Evolutionary conservation across 805 yeast species (phyloP).

Genomic region (Nakazawaea sp.): DNA sequence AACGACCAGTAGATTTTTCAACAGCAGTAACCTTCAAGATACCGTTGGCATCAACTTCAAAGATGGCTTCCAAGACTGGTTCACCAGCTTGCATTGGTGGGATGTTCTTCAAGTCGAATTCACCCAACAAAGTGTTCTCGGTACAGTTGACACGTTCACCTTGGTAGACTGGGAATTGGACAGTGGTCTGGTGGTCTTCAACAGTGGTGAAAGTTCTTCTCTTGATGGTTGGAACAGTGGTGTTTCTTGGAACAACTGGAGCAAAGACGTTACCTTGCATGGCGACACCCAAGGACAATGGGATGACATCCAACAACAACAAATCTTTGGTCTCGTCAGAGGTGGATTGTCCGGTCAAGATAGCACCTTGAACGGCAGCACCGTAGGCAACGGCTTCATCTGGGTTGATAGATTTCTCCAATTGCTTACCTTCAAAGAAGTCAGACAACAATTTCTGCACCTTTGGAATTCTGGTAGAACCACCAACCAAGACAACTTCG

Average conservation of each 20-base stretch:
- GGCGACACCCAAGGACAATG: constrained; percentile 98
- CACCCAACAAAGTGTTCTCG: constrained; percentile 97
- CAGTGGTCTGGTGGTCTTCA: constrained; percentile 98
- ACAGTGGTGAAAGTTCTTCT: constrained; percentile 98
- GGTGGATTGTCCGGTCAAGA: constrained; percentile 85
- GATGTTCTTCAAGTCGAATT: constrained; percentile 95
- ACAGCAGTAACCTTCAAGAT: constrained; percentile 98
- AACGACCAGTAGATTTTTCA: constrained; percentile 97
- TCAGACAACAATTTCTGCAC: constrained; percentile 91
- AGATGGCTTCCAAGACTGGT: constrained; percentile 98
- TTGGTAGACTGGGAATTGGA: constrained; percentile 98
- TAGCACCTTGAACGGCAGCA: constrained; percentile 99
- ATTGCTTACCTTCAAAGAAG: constrained; percentile 94
- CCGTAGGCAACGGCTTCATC: constrained; percentile 99
- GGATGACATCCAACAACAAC: constrained; percentile 94
- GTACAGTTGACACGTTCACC: constrained; percentile 99
- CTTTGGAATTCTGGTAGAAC: constrained; percentile 99
- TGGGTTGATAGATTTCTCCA: constrained; percentile 95
- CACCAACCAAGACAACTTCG: constrained; percentile 97
- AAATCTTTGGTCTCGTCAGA: constrained; percentile 92
- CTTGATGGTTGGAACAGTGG: constrained; percentile 98
- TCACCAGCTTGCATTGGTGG: constrained; percentile 99
- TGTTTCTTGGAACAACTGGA: constrained; percentile 98
- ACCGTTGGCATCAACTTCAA: constrained; percentile 99
- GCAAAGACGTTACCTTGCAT: constrained; percentile 99